phyloP scores from a whole-genome alignment of 768 basidiomycete genomes.

The Panaeolus papilionaceus region DNA sequence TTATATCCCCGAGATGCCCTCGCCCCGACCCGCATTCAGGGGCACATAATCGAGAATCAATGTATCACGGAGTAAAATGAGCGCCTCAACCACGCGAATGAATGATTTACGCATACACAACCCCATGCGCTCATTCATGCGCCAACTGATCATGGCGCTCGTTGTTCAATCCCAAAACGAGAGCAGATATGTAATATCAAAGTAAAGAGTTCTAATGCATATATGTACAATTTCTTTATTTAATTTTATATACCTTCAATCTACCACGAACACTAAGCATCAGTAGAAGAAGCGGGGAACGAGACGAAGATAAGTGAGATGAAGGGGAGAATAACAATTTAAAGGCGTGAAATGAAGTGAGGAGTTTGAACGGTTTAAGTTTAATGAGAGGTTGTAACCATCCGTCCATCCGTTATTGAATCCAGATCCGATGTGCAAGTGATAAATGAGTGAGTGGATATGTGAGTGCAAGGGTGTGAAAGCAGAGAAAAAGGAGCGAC shows the following conservation, averaged over 20 bases:
- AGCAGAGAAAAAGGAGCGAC: not conserved
- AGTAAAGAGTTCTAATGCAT: not conserved
- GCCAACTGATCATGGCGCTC: too few relatives aligned
- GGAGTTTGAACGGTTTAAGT: not conserved
- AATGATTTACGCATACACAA: too few relatives aligned
- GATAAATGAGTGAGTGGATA: not conserved
- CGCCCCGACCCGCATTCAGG: too few relatives aligned
- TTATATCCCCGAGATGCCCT: too few relatives aligned
- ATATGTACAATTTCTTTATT: not conserved
- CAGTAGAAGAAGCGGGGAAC: constrained; percentile 7
- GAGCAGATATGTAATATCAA: too few relatives aligned
- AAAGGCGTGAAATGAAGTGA: not conserved
- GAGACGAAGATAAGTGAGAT: not conserved
- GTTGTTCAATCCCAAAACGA: too few relatives aligned
- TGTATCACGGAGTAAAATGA: too few relatives aligned
- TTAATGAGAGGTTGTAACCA: not conserved
- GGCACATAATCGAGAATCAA: too few relatives aligned
- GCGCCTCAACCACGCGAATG: too few relatives aligned
- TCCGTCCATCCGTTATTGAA: not conserved
- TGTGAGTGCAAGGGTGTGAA: not conserved
- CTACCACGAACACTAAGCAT: constrained; percentile 9
- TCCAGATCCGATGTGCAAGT: not conserved
- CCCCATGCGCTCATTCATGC: too few relatives aligned
- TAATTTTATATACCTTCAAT: constrained; percentile 4
- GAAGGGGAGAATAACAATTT: not conserved